phyloP scores from a whole-genome alignment of 176 grass and related monocot genomes.

The Phyllostachys edulis region DNA sequence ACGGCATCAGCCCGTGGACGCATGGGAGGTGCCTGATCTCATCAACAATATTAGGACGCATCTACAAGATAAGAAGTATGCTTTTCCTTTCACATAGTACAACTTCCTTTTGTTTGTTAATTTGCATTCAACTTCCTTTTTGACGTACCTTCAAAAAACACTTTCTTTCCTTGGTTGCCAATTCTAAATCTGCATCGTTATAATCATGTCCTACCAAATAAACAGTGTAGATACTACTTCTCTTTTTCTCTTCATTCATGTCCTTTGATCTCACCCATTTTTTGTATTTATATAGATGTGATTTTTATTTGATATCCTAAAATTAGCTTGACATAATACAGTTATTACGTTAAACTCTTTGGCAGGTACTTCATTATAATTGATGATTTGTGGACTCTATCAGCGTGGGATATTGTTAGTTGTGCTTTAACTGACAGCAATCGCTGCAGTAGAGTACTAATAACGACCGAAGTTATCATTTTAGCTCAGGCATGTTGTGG shows the following conservation, averaged over 20 bases:
- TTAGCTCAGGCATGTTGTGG: neutral
- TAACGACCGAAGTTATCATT: neutral
- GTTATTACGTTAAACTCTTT: neutral
- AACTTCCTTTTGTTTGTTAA: too few species aligned
- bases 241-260: too few species aligned
- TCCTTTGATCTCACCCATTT: too few species aligned
- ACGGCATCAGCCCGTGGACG: neutral
- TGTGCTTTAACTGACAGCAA: neutral
- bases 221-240: too few species aligned
- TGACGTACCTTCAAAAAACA: too few species aligned
- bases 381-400: conserved; percentile 23
- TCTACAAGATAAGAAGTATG: conserved; percentile 26
- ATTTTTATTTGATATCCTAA: neutral
- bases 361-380: conserved; percentile 29
- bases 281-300: neutral
- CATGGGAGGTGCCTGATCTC: neutral
- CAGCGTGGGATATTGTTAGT: neutral
- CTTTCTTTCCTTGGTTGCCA: too few species aligned
- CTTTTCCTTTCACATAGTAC: too few species aligned
- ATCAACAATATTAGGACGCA: neutral
- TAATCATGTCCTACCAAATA: too few species aligned
- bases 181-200: too few species aligned
- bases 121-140: too few species aligned
- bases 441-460: neutral
- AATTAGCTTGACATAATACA: neutral